These are phyloP conservation scores for Ceratobasidium sp. DNA, from an alignment of 1,284 basidiomycete species.

Conservation along the genomic window DNA sequence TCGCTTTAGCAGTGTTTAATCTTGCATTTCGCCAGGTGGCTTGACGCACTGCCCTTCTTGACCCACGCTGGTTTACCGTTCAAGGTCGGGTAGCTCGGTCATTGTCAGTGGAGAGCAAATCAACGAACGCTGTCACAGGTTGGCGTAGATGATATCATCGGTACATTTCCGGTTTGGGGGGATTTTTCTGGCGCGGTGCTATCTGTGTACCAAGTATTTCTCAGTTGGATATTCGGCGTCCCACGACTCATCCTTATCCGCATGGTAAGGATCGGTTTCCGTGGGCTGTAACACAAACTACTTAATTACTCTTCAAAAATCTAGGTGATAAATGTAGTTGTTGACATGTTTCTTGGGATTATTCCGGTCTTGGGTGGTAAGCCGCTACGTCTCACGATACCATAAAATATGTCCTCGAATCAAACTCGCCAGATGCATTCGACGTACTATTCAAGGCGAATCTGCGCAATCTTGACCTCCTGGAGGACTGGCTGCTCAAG, in stretches of 20 bases:
- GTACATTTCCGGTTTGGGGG: slow-evolving; percentile 52
- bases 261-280: slow-evolving; percentile 47
- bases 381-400: background rate
- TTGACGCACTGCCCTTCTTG: slow-evolving; percentile 48
- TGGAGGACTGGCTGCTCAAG: slow-evolving; percentile 52
- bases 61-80: slow-evolving; percentile 48
- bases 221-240: slow-evolving; percentile 52
- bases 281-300: background rate
- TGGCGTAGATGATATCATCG: slow-evolving; percentile 48
- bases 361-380: slow-evolving; percentile 52
- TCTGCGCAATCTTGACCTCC: slow-evolving; percentile 51
- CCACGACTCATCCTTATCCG: slow-evolving; percentile 49
- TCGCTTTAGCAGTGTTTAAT: background rate
- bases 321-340: slow-evolving; percentile 50
- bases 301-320: background rate
- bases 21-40: slow-evolving; percentile 42
- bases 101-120: background rate
- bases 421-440: slow-evolving; percentile 49
- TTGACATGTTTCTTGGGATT: slow-evolving; percentile 52
- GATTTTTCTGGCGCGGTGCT: slow-evolving; percentile 52
- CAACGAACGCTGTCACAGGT: slow-evolving; percentile 16
- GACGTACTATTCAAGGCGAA: slow-evolving; percentile 54
- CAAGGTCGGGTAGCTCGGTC: slow-evolving; percentile 29
- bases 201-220: slow-evolving; percentile 52
- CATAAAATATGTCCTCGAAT: background rate